Conservation (phyloP, 805 yeast genomes). For the Metschnikowia aberdeeniae region DNA sequence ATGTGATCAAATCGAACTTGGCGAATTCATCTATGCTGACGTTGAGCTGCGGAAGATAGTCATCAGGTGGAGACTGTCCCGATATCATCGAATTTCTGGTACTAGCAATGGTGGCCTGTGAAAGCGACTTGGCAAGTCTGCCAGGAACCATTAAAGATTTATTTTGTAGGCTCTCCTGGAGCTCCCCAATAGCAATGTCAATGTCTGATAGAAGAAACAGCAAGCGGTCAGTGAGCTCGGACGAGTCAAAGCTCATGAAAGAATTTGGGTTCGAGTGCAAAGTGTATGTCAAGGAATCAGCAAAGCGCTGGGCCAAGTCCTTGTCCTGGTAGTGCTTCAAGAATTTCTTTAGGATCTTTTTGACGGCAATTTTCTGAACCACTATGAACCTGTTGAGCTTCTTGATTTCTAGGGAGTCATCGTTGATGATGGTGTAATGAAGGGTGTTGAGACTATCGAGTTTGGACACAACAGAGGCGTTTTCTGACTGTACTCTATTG, state of each 20-base stretch:
- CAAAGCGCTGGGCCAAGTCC: conserved; percentile 20
- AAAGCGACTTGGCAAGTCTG: conserved; percentile 5
- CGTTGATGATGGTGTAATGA: conserved; percentile 33
- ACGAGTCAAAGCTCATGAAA: conserved; percentile 57
- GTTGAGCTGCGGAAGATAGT: conserved; percentile 9
- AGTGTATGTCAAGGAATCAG: conserved; percentile 32
- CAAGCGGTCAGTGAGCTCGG: conserved; percentile 53
- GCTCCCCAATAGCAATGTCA: conserved; percentile 12
- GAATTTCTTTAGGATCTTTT: conserved; percentile 71
- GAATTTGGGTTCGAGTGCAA: conserved; percentile 46
- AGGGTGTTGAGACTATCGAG: conserved; percentile 24
- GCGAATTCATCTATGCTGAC: conserved; percentile 14
- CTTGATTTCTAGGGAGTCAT: conserved; percentile 48
- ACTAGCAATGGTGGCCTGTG: conserved; percentile 11
- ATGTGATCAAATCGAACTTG: conserved; percentile 30
- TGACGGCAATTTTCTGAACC: conserved; percentile 68
- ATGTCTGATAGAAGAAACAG: conserved; percentile 13
- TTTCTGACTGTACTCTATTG: conserved; percentile 7
- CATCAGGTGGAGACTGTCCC: conserved; percentile 10
- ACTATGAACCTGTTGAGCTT: conserved; percentile 66
- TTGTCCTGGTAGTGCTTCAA: conserved; percentile 39
- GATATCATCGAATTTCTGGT: conserved; percentile 6
- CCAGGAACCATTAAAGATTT: conserved; percentile 2
- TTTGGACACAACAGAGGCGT: conserved; percentile 7
- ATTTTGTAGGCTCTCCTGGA: conserved; percentile 12